A percentile compares a stretch with the other conserved stretches of the same genome.
Evolutionary conservation across 2,329 filamentous ascomycete genomes (phyloP).

Genomic region (Bipolaris oryzae): DNA sequence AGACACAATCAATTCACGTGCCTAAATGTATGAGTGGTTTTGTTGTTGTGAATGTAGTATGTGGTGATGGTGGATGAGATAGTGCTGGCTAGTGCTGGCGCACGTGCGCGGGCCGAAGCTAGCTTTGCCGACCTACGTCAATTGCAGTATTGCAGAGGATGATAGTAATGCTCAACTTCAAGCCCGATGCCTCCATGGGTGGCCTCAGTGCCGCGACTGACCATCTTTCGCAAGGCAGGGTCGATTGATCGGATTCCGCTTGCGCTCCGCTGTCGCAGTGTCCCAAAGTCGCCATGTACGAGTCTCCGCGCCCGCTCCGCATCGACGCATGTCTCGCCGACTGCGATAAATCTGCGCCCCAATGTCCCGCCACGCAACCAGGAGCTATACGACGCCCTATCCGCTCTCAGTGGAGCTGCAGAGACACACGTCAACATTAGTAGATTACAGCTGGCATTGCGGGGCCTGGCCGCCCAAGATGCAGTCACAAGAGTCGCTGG

Average conservation of each 20-base stretch:
- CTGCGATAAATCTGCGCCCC: conserved; percentile 60
- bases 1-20: conserved; percentile 25
- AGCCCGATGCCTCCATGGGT: conserved; percentile 53
- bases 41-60: conserved; percentile 1
- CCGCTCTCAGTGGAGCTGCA: conserved; percentile 65
- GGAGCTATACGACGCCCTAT: conserved; percentile 65
- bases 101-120: conserved; percentile 35
- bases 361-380: conserved; percentile 59
- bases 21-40: conserved; percentile 1
- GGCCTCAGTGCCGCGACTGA: conserved; percentile 44
- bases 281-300: conserved; percentile 16
- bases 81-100: not conserved
- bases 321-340: conserved; percentile 56
- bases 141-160: conserved; percentile 26
- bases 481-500: conserved; percentile 63
- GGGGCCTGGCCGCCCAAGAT: conserved; percentile 63
- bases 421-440: conserved; percentile 70
- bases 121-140: conserved; percentile 32
- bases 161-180: conserved; percentile 35
- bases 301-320: conserved; percentile 40
- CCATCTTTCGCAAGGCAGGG: conserved; percentile 31
- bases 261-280: conserved; percentile 37
- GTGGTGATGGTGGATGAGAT: not conserved
- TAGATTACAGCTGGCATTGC: conserved; percentile 72
- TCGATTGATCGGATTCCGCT: conserved; percentile 34